Evolutionary conservation across 176 grass and related monocot species (phyloP).

Genomic region (sorghum (Sorghum bicolor)): DNA sequence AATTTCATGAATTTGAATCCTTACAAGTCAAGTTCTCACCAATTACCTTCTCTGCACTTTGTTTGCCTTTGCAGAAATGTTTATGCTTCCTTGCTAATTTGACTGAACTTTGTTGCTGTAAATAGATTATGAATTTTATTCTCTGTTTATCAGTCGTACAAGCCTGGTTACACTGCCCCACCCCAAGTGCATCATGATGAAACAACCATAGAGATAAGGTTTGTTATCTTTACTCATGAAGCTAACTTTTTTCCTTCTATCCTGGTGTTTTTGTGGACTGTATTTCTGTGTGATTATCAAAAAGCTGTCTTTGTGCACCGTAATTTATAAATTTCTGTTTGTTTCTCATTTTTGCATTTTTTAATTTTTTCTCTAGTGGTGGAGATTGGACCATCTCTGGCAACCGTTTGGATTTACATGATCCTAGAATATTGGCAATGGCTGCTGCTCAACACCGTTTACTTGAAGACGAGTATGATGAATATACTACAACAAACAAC

Average conservation of each 20-base stretch:
- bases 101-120: conserved; percentile 12
- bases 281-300: conserved; percentile 3
- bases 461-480: conserved; percentile 81
- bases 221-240: conserved; percentile 16
- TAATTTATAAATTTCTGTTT: conserved; percentile 26
- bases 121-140: conserved; percentile 39
- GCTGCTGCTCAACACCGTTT: conserved; percentile 65
- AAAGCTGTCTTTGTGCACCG: background rate
- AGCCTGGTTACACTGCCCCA: conserved; percentile 77
- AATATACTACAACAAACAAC: conserved; percentile 67
- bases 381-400: conserved; percentile 86
- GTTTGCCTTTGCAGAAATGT: background rate
- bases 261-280: conserved; percentile 4
- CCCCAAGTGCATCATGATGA: conserved; percentile 61
- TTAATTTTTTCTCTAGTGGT: conserved; percentile 30
- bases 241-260: conserved; percentile 20
- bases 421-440: conserved; percentile 78
- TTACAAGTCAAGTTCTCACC: background rate
- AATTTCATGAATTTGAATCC: background rate
- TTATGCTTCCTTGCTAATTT: conserved; percentile 28
- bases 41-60: background rate
- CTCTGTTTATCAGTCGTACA: conserved; percentile 68
- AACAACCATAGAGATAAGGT: conserved; percentile 88
- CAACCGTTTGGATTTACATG: conserved; percentile 62
- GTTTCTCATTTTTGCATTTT: background rate